Evolutionary conservation across 129 eudicot genomes (phyloP), one percentile per base, ranked within the genome.

Genomic region (Heracleum sosnowskyi): DNA sequence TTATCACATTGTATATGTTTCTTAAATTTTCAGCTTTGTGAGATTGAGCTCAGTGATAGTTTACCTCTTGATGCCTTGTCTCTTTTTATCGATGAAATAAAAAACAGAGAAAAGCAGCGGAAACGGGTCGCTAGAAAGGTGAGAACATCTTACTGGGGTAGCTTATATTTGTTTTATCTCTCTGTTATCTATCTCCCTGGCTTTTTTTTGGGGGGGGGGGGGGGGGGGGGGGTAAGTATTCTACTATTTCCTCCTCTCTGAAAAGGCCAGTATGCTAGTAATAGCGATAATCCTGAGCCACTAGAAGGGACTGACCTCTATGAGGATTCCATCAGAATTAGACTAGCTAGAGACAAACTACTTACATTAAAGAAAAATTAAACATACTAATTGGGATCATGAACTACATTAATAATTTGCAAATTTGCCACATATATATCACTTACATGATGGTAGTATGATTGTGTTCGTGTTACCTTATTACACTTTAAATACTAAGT

Each of bases 41-140:
- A 96, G 83, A 90, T 96, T 80, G 91, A 92, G 84, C 86, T 96
- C 60, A 69, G 84, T 78, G 90, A 72, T 60, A 82, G 78, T 64
- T 77, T 95, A 81, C 97, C 97, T 81, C 81, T 91, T 31, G 88
- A 76, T 74, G 89, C 97, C 60, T 88, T 91, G 51, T 84, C 89
- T 82, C 98, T 97, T 17, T 96, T 92, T 77, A 91, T 87, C 76
- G 93, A 90, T 85, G 95, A 96, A 88, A 81, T 96, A 72, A 96
- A 86, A 80, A 96, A 87, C 69, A 89, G 99, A 76, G 99, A 89
- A 80, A 92, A 89, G 78, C 95, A 92, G 80, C 87, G 99, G 86
- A 86, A 87, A 86, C 86, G 84, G 28, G 88, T 90, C 51, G 99
- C 97, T 18, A 90, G 82, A 79, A 92, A 90, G 99, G 98, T 94